phyloP scores from a whole-genome alignment of 2,329 filamentous ascomycete species.

The Fusarium duplospermum region DNA sequence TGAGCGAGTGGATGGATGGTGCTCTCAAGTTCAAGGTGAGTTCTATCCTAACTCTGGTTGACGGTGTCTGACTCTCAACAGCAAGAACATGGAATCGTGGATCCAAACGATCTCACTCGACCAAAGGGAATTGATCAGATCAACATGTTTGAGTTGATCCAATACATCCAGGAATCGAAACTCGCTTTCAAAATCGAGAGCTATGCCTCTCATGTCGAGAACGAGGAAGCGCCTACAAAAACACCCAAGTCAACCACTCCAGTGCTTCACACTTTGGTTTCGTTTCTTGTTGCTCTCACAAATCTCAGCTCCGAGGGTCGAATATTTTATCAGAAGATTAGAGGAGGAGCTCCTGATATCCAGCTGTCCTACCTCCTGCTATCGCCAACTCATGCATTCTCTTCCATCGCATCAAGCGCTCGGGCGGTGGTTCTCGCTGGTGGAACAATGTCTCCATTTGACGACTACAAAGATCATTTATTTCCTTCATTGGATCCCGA shows the following conservation, averaged over 20 bases:
- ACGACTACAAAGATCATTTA: constrained; percentile 87
- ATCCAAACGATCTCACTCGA: constrained; percentile 77
- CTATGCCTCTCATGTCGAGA: constrained; percentile 75
- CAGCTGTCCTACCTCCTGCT: constrained; percentile 86
- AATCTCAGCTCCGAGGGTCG: constrained; percentile 82
- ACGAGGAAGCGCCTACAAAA: constrained; percentile 52
- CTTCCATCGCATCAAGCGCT: constrained; percentile 85
- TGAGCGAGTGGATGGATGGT: constrained; percentile 74
- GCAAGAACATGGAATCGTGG: constrained; percentile 73
- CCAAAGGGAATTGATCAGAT: constrained; percentile 94
- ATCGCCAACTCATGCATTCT: constrained; percentile 91
- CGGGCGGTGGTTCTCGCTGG: constrained; percentile 91
- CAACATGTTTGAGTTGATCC: constrained; percentile 88
- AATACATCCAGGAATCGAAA: constrained; percentile 92
- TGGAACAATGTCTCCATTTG: constrained; percentile 97
- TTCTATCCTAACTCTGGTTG: too few relatives aligned
- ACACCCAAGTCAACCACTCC: constrained; percentile 52
- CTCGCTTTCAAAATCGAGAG: constrained; percentile 94
- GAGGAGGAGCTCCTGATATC: constrained; percentile 57
- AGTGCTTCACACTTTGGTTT: constrained; percentile 66
- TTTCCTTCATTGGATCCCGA: constrained; percentile 77
- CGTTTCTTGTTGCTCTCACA: constrained; percentile 82
- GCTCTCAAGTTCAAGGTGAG: constrained; percentile 62
- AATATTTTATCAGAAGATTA: constrained; percentile 70
- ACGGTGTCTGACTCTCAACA: constrained; percentile 17